phyloP scores from a whole-genome alignment of 2,329 filamentous ascomycete species.

The Neonectria punicea region DNA sequence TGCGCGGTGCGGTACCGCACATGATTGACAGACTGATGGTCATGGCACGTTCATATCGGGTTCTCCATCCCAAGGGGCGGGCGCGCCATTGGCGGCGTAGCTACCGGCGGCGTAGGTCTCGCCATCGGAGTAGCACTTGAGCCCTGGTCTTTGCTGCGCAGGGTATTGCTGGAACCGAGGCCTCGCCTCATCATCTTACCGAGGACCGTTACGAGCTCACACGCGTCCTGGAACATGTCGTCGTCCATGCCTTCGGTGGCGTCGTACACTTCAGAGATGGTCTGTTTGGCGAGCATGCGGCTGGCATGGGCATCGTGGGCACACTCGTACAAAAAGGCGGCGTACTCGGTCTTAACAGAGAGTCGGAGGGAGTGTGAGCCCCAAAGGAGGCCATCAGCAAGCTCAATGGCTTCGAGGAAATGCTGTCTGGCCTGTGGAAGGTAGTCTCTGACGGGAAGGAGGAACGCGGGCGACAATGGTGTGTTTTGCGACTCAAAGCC shows the following conservation, averaged over 20 bases:
- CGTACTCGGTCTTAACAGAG: conserved; percentile 91
- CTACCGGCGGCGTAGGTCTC: conserved; percentile 35
- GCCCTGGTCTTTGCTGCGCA: conserved; percentile 43
- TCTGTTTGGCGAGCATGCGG: conserved; percentile 79
- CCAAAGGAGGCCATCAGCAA: conserved; percentile 81
- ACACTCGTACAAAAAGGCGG: conserved; percentile 94
- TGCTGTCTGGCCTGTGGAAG: conserved; percentile 82
- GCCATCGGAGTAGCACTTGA: conserved; percentile 42
- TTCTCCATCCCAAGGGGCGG: conserved; percentile 56
- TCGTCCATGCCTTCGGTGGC: conserved; percentile 94
- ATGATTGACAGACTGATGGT: conserved; percentile 1
- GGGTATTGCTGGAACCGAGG: conserved; percentile 53
- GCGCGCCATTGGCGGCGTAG: conserved; percentile 40
- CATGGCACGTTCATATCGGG: conserved; percentile 48
- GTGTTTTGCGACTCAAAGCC: conserved; percentile 59
- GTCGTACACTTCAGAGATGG: conserved; percentile 91
- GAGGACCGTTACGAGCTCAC: conserved; percentile 85
- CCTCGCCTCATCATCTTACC: conserved; percentile 90
- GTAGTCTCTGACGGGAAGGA: conserved; percentile 83
- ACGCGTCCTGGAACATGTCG: conserved; percentile 92
- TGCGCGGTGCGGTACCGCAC: neutral
- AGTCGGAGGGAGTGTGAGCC: conserved; percentile 90
- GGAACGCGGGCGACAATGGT: conserved; percentile 72
- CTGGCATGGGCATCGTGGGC: conserved; percentile 83
- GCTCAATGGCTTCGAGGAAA: conserved; percentile 79